Evolutionary conservation across 164 flowering plant genomes (phyloP).

Genomic region (Protea cynaroides): DNA sequence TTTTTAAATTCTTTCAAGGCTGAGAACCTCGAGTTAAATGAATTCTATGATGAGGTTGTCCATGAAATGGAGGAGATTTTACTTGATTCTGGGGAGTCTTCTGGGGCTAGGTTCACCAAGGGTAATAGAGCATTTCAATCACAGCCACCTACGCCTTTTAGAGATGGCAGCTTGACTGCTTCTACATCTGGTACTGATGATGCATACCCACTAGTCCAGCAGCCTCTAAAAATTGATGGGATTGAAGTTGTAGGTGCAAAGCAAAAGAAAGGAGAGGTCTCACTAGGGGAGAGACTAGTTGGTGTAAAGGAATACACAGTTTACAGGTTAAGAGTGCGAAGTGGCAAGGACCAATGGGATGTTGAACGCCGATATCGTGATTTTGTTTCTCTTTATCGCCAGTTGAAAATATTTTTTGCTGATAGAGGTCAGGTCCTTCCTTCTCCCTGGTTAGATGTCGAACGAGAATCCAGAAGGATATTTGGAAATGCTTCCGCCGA

Average conservation of each 20-base stretch:
- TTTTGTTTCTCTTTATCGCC: constrained; percentile 67
- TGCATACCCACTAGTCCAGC: constrained; percentile 22
- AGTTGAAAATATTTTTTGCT: constrained; percentile 50
- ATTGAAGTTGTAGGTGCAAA: constrained; percentile 85
- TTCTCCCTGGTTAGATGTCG: constrained; percentile 72
- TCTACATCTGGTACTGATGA: constrained; percentile 65
- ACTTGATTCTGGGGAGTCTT: constrained; percentile 60
- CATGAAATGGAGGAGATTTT: constrained; percentile 94
- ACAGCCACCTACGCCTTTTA: constrained; percentile 38
- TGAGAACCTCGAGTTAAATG: constrained; percentile 31
- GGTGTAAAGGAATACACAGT: constrained; percentile 93
- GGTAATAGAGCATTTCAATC: constrained; percentile 24
- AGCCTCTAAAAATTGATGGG: constrained; percentile 51
- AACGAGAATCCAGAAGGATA: constrained; percentile 72
- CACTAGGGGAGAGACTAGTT: constrained; percentile 85
- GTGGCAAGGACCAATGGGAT: constrained; percentile 77
- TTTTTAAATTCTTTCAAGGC: constrained; percentile 35
- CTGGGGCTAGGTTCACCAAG: constrained; percentile 34
- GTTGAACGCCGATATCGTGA: constrained; percentile 93
- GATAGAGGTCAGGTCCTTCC: constrained; percentile 72
- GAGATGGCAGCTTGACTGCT: constrained; percentile 86
- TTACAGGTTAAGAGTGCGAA: constrained; percentile 72
- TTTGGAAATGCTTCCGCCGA: constrained; percentile 88
- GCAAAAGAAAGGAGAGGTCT: constrained; percentile 84
- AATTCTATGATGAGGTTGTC: constrained; percentile 72